These are phyloP conservation scores for Mycena kentingensis DNA, from an alignment of 768 basidiomycete genomes.

Conservation along the genomic window DNA sequence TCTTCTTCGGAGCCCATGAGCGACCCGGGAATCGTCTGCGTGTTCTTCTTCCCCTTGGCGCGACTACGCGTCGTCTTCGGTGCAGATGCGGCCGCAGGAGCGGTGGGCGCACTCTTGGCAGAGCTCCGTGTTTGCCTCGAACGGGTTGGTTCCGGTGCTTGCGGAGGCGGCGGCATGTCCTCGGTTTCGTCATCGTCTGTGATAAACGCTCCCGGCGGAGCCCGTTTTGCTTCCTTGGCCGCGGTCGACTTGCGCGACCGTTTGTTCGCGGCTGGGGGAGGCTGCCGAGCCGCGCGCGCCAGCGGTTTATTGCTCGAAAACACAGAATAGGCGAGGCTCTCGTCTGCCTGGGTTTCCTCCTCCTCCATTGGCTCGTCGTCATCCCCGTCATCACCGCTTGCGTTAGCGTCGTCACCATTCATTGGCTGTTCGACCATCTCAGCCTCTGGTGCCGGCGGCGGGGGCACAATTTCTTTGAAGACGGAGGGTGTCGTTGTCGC, in stretches of 20 bases:
- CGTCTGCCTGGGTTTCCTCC: slow-evolving; percentile 21
- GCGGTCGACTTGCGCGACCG: slow-evolving; percentile 17
- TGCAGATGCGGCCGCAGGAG: slow-evolving; percentile 3
- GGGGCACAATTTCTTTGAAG: slow-evolving; percentile 5
- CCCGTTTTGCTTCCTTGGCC: slow-evolving; percentile 29
- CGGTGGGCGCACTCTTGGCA: slow-evolving; percentile 10
- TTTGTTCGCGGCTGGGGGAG: slow-evolving; percentile 4
- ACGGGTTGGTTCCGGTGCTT: slow-evolving; percentile 5
- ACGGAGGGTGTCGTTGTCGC: slow-evolving; percentile 29
- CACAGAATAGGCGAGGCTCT: slow-evolving; percentile 29
- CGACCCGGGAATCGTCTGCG: slow-evolving; percentile 28
- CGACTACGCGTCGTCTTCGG: slow-evolving; percentile 6
- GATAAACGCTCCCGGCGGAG: slow-evolving; percentile 50
- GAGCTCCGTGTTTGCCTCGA: slow-evolving; percentile 15
- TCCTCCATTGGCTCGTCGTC: slow-evolving; percentile 23
- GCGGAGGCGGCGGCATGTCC: slow-evolving; percentile 16
- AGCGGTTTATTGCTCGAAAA: slow-evolving; percentile 30
- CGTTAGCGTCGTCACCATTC: slow-evolving; percentile 17
- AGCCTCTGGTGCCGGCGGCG: too few species aligned
- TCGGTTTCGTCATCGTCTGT: slow-evolving; percentile 42
- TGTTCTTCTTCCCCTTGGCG: slow-evolving; percentile 12
- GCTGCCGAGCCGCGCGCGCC: slow-evolving; percentile 10
- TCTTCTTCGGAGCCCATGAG: slow-evolving; percentile 32
- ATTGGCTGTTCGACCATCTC: too few species aligned
- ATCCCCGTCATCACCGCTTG: slow-evolving; percentile 19